Conservation (phyloP, 2,329 filamentous ascomycete genomes). For the Orbilia oligospora region DNA sequence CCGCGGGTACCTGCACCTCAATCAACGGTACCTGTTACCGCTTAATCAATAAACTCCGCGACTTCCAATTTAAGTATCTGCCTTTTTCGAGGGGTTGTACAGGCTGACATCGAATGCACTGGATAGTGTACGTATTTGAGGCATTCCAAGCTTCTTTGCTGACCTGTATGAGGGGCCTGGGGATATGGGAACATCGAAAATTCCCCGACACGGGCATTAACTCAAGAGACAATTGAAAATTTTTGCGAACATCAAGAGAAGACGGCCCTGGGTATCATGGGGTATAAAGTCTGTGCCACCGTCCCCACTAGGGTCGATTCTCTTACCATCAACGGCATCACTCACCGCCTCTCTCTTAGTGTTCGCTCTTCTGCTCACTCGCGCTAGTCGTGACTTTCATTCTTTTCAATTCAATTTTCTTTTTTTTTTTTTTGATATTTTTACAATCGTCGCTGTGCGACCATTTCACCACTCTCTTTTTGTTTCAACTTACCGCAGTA, state of each 20-base stretch:
- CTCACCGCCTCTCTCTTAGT: not conserved
- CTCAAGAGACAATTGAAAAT: not conserved
- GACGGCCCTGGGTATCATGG: not conserved
- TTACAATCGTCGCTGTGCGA: slow-evolving; percentile 45
- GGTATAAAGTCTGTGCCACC: slow-evolving; percentile 5
- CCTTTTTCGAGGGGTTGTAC: too few species aligned
- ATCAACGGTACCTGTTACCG: not conserved
- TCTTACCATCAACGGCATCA: not conserved
- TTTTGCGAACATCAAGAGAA: not conserved
- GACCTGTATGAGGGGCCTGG: not conserved
- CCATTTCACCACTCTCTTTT: slow-evolving; percentile 14
- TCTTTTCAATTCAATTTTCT: slow-evolving; percentile 19
- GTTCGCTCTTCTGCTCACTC: slow-evolving; percentile 13
- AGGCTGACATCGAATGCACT: not conserved
- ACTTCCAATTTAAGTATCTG: not conserved
- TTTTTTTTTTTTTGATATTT: slow-evolving; percentile 23
- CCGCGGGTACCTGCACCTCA: slow-evolving; percentile 17
- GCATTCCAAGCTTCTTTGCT: not conserved
- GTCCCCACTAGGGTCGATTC: not conserved
- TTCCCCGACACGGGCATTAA: not conserved
- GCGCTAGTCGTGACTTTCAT: slow-evolving; percentile 47
- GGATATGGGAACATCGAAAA: not conserved
- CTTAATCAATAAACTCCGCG: not conserved
- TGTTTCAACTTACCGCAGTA: not conserved
- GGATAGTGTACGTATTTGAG: not conserved